Conservation (phyloP, 2,329 filamentous ascomycete species). For the Claviceps quebecensis region DNA sequence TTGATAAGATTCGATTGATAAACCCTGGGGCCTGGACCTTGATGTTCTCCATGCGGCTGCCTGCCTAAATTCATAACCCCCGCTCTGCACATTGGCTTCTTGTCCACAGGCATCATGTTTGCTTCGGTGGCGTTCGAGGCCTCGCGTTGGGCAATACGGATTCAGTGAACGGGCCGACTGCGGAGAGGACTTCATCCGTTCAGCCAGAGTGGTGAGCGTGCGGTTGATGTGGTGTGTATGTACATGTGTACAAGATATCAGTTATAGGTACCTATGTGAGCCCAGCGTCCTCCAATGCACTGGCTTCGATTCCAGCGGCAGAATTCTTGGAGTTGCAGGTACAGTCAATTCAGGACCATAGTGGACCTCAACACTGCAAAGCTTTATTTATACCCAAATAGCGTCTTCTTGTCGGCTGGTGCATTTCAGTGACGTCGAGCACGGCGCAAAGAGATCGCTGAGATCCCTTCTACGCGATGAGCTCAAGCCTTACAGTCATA, state of each 20-base stretch:
- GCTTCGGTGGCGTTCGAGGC: not conserved
- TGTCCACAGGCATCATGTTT: not conserved
- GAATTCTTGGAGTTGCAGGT: too few relatives aligned
- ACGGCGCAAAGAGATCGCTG: too few relatives aligned
- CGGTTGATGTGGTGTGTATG: not conserved
- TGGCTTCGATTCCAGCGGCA: too few relatives aligned
- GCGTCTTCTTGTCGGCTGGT: too few relatives aligned
- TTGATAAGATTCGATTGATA: slow-evolving; percentile 38
- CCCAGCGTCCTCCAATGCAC: too few relatives aligned
- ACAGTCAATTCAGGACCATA: too few relatives aligned
- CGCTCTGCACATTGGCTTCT: not conserved
- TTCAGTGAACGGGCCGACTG: not conserved
- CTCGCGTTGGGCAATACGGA: not conserved
- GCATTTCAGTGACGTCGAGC: too few relatives aligned
- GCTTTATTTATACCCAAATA: too few relatives aligned
- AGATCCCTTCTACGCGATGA: too few relatives aligned
- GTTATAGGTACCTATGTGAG: too few relatives aligned
- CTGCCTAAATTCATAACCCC: not conserved
- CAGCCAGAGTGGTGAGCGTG: not conserved
- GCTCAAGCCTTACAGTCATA: too few relatives aligned
- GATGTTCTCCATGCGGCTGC: not conserved
- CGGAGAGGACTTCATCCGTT: not conserved
- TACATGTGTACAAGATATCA: not conserved
- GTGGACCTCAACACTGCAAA: too few relatives aligned
- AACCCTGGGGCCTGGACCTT: slow-evolving; percentile 6